Evolutionary conservation across 2,329 filamentous ascomycete genomes (phyloP).

Genomic region (Coleophoma cylindrospora): DNA sequence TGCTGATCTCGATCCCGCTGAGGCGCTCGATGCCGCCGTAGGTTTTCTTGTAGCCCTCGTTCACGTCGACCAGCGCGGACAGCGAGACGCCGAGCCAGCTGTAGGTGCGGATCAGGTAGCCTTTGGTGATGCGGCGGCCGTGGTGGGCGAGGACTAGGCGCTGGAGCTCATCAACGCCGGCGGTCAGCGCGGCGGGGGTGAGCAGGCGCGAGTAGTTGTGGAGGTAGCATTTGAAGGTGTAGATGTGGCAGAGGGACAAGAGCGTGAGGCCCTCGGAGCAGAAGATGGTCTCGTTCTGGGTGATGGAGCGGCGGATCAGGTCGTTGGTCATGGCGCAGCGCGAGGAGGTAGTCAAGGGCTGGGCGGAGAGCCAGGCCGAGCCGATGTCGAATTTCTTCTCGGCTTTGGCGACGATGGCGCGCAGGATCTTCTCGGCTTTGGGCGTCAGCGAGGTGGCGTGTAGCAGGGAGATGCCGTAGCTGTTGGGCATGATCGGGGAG

Average conservation of each 20-base stretch:
- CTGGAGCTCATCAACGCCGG: constrained; percentile 59
- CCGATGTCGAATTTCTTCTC: constrained; percentile 43
- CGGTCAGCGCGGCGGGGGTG: constrained; percentile 37
- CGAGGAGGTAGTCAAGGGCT: constrained; percentile 34
- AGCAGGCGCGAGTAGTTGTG: constrained; percentile 48
- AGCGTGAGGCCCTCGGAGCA: constrained; percentile 54
- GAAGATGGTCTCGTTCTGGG: constrained; percentile 58
- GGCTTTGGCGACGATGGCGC: constrained; percentile 44
- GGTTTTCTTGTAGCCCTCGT: constrained; percentile 48
- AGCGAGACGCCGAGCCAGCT: constrained; percentile 50
- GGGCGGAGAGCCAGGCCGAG: constrained; percentile 18
- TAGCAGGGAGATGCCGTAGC: constrained; percentile 44
- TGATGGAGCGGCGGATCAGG: constrained; percentile 49
- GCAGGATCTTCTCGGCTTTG: constrained; percentile 42
- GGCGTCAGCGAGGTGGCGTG: constrained; percentile 40
- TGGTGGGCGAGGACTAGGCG: constrained; percentile 51
- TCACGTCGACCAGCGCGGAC: constrained; percentile 46
- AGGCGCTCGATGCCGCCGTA: constrained; percentile 45
- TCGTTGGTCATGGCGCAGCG: constrained; percentile 42
- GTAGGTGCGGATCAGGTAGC: constrained; percentile 49
- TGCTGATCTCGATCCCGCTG: constrained; percentile 38
- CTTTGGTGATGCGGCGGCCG: constrained; percentile 42
- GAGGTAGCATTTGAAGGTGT: constrained; percentile 59
- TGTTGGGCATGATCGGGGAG: constrained; percentile 25
- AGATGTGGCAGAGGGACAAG: constrained; percentile 55